Percentiles rank a stretch among this genome's conserved stretches.
Evolutionary conservation across 352 stramenopile species (phyloP).

Genomic region (Blastocystis sp.): DNA sequence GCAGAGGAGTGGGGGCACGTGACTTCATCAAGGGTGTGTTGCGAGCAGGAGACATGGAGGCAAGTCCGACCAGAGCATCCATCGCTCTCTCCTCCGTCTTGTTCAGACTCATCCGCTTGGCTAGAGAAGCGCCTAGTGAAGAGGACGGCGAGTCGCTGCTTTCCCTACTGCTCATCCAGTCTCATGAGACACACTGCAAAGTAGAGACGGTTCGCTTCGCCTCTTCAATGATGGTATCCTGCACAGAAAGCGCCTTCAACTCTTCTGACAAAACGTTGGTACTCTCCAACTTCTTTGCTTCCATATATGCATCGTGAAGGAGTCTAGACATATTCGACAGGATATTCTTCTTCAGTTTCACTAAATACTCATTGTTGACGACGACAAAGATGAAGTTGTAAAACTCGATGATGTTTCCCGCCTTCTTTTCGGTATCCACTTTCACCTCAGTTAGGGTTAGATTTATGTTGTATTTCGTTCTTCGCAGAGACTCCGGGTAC

Average conservation of each 20-base stretch:
- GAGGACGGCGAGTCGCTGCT: not conserved
- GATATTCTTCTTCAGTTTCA: conserved; percentile 1
- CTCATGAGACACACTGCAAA: not conserved
- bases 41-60: not conserved
- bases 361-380: conserved; percentile 32
- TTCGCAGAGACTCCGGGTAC: not conserved
- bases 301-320: not conserved
- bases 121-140: not conserved
- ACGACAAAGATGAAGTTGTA: conserved; percentile 26
- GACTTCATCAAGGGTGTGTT: not conserved
- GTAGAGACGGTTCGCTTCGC: not conserved
- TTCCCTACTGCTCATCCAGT: not conserved
- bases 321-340: not conserved
- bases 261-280: not conserved
- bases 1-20: not conserved
- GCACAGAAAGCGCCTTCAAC: not conserved
- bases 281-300: not conserved
- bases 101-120: not conserved
- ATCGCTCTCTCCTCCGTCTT: conserved; percentile 37
- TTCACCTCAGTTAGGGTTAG: not conserved
- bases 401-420: conserved; percentile 42
- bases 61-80: not conserved
- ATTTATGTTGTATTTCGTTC: not conserved
- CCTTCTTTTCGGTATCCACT: not conserved
- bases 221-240: conserved; percentile 45